phyloP scores from a whole-genome alignment of 1,139 yeast species.

The Pichia sp. region DNA sequence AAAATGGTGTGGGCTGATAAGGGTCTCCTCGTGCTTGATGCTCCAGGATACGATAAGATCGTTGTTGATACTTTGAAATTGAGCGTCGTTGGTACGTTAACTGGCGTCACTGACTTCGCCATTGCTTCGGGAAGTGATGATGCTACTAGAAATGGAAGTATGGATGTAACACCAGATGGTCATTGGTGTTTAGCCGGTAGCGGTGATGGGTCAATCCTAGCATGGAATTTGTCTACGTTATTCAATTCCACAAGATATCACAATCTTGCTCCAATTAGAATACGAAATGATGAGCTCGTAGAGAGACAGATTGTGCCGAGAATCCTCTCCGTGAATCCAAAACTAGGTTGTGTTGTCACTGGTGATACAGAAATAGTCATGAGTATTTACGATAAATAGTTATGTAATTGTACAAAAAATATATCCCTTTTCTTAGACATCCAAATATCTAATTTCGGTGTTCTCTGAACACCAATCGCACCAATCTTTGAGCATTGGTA shows the following conservation, averaged over 20 bases:
- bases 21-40: constrained; percentile 14
- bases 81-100: constrained; percentile 19
- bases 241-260: too few species aligned
- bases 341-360: constrained; percentile 70
- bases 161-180: constrained; percentile 75
- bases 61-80: constrained; percentile 25
- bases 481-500: constrained; percentile 64
- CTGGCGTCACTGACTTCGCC: constrained; percentile 19
- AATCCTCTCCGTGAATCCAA: constrained; percentile 75
- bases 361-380: constrained; percentile 59
- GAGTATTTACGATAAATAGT: constrained; percentile 34
- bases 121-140: constrained; percentile 6
- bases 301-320: constrained; percentile 46
- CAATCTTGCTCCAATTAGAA: constrained; percentile 1
- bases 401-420: too few species aligned
- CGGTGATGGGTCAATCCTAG: constrained; percentile 52
- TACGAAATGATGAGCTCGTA: constrained; percentile 8
- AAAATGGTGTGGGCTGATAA: constrained; percentile 13
- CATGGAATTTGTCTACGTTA: constrained; percentile 55
- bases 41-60: constrained; percentile 37
- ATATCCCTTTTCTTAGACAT: constrained; percentile 21
- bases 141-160: constrained; percentile 23
- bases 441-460: constrained; percentile 61
- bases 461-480: constrained; percentile 65
- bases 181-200: constrained; percentile 65